Evolutionary conservation across 2,329 filamentous ascomycete genomes (phyloP), one percentile per base, ranked within the genome.

Genomic region (Neopestalotiopsis sp.): DNA sequence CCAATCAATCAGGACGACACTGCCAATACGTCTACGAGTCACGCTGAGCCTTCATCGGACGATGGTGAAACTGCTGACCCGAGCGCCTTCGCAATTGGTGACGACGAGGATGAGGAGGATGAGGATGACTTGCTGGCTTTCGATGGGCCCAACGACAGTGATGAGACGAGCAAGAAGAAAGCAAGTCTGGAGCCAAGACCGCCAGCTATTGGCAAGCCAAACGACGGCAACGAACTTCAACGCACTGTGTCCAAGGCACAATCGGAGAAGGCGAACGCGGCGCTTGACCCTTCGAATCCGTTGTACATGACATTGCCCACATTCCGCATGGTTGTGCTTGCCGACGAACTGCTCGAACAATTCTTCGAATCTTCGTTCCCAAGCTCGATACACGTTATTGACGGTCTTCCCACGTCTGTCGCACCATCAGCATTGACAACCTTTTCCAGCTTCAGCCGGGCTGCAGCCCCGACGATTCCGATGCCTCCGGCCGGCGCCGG

Each of bases 281-380:
- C 96, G 0, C 88, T 99, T 4, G 95, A 99, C 78, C 96, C 96
- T 2, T 91, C 94, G 32, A 95, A 97, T 72, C 96, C 96, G 6
- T 87, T 99, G 0, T 93, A 98, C 78, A 98, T 99, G 76, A 98
- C 96, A 0, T 87, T 99, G 1, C 96, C 96, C 1, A 99, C 96
- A 0, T 99, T 99, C 87, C 92, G 96, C 72, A 99, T 99, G 96
- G 94, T 99, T 3, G 93, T 99, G 10, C 89, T 99, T 7, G 96
- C 96, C 58, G 96, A 99, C 77, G 96, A 99, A 79, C 88, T 97
- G 0, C 89, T 99, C 5, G 95, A 99, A 76, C 93, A 97, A 74
- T 99, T 99, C 82, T 99, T 99, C 78, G 96, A 99, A 82, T 93
- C 94, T 0, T 97, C 94, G 56, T 98, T 98, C 82, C 94, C 95